Percentiles rank a stretch among this genome's conserved stretches.
Conservation (phyloP, 179 eudicot genomes). For the Sideroxylon spinosum region DNA sequence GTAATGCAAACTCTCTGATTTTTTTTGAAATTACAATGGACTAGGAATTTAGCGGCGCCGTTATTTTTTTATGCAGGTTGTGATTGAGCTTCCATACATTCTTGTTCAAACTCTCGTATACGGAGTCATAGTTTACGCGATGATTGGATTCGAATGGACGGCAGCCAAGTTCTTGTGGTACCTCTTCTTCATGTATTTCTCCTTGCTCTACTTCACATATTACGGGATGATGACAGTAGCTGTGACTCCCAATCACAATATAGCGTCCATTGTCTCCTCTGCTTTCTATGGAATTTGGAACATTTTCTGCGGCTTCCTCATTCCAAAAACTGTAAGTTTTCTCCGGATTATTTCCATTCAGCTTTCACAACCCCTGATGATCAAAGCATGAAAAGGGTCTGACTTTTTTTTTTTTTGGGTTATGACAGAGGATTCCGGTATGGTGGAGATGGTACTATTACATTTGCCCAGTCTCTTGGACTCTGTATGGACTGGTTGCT, state of each 20-base stretch:
- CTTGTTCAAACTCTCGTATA: constrained; percentile 22
- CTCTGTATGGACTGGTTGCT: constrained; percentile 58
- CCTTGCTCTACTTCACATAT: constrained; percentile 25
- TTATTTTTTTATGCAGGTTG: constrained; percentile 19
- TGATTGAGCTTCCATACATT: constrained; percentile 26
- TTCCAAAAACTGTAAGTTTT: constrained; percentile 24
- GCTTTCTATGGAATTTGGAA: constrained; percentile 27
- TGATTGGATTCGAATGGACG: constrained; percentile 31
- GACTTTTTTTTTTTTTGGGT: neutral
- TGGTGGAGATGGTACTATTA: constrained; percentile 77
- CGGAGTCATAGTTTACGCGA: constrained; percentile 24
- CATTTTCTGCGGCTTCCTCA: constrained; percentile 25
- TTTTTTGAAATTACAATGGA: no score
- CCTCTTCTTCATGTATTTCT: constrained; percentile 28
- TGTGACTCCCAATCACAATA: constrained; percentile 25
- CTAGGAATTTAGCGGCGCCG: neutral
- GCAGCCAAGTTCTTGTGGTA: constrained; percentile 24
- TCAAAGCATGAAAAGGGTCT: neutral
- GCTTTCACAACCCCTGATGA: no score
- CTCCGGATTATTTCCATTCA: no score
- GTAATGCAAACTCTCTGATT: neutral
- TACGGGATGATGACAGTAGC: constrained; percentile 35
- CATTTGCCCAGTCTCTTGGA: constrained; percentile 55
- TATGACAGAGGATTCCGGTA: constrained; percentile 45
- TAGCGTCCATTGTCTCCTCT: constrained; percentile 26